Percentiles rank a stretch among this genome's conserved stretches.
Evolutionary conservation across 768 basidiomycete genomes (phyloP).

Genomic region (Cystobasidium onofrii): DNA sequence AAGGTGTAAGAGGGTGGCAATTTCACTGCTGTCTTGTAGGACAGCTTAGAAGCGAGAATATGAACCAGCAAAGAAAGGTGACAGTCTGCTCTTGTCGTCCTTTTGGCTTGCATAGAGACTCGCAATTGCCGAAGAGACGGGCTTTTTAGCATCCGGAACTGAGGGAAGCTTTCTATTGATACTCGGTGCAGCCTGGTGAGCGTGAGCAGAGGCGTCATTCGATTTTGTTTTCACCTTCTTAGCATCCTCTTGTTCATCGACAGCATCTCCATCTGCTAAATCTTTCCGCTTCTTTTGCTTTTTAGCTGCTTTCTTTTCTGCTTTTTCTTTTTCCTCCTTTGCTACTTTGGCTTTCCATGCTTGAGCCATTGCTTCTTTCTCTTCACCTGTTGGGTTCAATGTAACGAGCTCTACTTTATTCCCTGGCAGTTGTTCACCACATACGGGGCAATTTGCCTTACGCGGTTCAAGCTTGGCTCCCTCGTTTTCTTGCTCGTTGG

Average conservation of each 20-base stretch:
- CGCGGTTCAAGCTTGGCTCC: slow-evolving; percentile 44
- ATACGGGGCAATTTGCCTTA: slow-evolving; percentile 40
- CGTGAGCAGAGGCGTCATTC: slow-evolving; percentile 34
- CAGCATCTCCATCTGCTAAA: slow-evolving; percentile 43
- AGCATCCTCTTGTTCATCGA: slow-evolving; percentile 34
- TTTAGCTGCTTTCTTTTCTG: slow-evolving; percentile 35
- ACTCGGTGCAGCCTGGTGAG: slow-evolving; percentile 16
- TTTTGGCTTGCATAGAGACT: slow-evolving; percentile 34
- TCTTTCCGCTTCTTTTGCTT: slow-evolving; percentile 53
- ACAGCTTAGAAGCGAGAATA: slow-evolving; percentile 9
- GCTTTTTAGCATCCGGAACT: slow-evolving; percentile 36
- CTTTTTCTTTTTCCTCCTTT: slow-evolving; percentile 22
- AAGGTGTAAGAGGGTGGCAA: too few species aligned
- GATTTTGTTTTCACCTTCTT: slow-evolving; percentile 43
- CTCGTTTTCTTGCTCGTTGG: slow-evolving; percentile 37
- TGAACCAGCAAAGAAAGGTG: slow-evolving; percentile 13
- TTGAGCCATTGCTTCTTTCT: slow-evolving; percentile 9
- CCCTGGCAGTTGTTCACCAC: slow-evolving; percentile 48
- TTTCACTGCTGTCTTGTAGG: too few species aligned
- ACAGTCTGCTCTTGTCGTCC: slow-evolving; percentile 34
- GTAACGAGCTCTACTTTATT: slow-evolving; percentile 56
- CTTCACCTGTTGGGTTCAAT: slow-evolving; percentile 53
- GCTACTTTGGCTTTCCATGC: slow-evolving; percentile 33
- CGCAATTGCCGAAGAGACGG: slow-evolving; percentile 37
- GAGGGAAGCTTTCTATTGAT: slow-evolving; percentile 33